These are phyloP conservation scores for Candida incommunis DNA, from an alignment of 805 yeast genomes.

Conservation along the genomic window DNA sequence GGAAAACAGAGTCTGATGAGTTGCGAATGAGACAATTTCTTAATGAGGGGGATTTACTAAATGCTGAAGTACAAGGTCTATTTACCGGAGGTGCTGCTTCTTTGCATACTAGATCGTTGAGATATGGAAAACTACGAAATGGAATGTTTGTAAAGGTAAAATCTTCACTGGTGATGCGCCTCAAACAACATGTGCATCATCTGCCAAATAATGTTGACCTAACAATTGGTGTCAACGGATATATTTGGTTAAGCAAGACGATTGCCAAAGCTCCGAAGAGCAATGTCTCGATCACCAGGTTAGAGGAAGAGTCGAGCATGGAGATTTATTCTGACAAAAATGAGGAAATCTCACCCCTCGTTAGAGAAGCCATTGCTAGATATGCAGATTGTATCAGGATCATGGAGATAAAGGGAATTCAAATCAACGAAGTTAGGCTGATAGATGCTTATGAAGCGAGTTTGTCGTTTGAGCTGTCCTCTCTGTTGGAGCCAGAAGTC, in stretches of 20 bases:
- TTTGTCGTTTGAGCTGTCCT: conserved; percentile 32
- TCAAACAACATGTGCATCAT: conserved; percentile 75
- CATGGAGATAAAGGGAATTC: conserved; percentile 70
- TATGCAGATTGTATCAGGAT: conserved; percentile 77
- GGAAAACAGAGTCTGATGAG: conserved; percentile 92
- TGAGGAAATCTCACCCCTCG: conserved; percentile 47
- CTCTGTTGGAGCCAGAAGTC: background rate
- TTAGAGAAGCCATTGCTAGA: conserved; percentile 64
- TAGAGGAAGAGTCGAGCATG: conserved; percentile 83
- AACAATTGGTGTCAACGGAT: conserved; percentile 91
- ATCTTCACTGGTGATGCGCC: conserved; percentile 64
- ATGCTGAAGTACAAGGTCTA: conserved; percentile 89
- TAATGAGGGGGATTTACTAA: conserved; percentile 90
- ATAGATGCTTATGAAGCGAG: conserved; percentile 81
- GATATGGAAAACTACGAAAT: conserved; percentile 88
- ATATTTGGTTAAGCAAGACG: conserved; percentile 70
- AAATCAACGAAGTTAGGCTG: conserved; percentile 71
- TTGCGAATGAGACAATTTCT: conserved; percentile 87
- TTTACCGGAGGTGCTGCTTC: conserved; percentile 87
- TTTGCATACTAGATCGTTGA: conserved; percentile 85
- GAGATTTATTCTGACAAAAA: conserved; percentile 88
- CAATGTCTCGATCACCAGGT: conserved; percentile 54
- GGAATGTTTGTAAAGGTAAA: conserved; percentile 78
- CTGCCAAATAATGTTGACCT: conserved; percentile 91
- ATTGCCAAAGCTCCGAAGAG: conserved; percentile 14